A percentile compares a stretch with the other conserved stretches of the same genome.
Conservation (phyloP, 352 stramenopile genomes). For the Blastocystis sp. region DNA sequence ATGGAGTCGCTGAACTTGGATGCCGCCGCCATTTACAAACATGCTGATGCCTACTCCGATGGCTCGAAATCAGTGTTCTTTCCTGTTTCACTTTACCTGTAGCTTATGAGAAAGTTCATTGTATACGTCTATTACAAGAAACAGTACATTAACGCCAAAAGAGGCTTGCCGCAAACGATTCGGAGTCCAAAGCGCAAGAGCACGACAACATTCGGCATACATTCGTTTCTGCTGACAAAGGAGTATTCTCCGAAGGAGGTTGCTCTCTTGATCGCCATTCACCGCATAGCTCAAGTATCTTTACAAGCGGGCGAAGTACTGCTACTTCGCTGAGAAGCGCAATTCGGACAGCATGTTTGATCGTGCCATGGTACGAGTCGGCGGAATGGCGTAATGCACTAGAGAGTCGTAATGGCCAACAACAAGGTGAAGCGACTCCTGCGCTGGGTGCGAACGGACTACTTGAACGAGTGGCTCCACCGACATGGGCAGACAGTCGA, state of each 20-base stretch:
- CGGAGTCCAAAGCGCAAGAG: no score
- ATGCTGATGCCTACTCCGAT: background rate
- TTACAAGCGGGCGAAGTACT: background rate
- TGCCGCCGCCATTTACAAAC: background rate
- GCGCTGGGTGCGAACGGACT: background rate
- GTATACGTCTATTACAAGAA: constrained; percentile 24
- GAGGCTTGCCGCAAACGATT: background rate
- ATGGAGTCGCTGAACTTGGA: background rate
- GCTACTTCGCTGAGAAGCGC: background rate
- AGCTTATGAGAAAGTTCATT: background rate
- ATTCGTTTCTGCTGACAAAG: background rate
- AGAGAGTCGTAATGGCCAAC: background rate
- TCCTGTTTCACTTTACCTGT: background rate
- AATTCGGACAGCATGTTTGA: background rate
- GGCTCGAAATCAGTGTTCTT: background rate
- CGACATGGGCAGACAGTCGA: background rate
- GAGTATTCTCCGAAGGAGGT: background rate
- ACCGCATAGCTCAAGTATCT: background rate
- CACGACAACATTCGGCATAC: no score
- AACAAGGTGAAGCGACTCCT: background rate
- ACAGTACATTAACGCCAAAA: constrained; percentile 27
- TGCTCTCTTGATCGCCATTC: background rate
- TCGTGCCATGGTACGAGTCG: background rate
- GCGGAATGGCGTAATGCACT: background rate
- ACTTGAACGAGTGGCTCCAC: background rate